A percentile compares a stretch with the other conserved stretches of the same genome.
phyloP scores from a whole-genome alignment of 2,329 filamentous ascomycete genomes.

The Aspergillus sp. region DNA sequence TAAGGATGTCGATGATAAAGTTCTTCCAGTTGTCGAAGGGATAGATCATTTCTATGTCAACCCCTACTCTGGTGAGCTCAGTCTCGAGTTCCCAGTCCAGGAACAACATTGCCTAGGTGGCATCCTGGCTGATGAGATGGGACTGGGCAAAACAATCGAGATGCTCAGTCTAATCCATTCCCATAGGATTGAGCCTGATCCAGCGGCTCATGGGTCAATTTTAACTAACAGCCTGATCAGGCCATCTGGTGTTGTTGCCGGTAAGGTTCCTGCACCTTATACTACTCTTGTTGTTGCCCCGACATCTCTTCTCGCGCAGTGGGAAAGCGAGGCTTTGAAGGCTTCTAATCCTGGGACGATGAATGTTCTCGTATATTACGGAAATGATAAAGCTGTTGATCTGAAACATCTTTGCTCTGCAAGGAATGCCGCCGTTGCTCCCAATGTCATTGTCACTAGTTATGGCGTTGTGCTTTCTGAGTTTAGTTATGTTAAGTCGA shows the following conservation, averaged over 20 bases:
- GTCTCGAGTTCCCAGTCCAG: slow-evolving; percentile 84
- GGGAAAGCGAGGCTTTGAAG: slow-evolving; percentile 91
- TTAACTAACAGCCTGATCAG: slow-evolving; percentile 60
- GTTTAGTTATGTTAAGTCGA: slow-evolving; percentile 63
- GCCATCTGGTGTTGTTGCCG: slow-evolving; percentile 44
- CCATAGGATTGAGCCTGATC: slow-evolving; percentile 58
- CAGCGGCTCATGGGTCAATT: slow-evolving; percentile 21
- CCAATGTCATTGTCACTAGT: slow-evolving; percentile 89
- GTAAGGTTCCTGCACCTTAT: slow-evolving; percentile 62
- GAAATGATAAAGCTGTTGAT: slow-evolving; percentile 74
- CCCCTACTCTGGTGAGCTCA: slow-evolving; percentile 91
- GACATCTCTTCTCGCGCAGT: slow-evolving; percentile 93
- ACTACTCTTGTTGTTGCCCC: slow-evolving; percentile 95
- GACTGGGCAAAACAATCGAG: slow-evolving; percentile 95
- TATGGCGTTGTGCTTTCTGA: slow-evolving; percentile 91
- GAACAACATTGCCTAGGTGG: slow-evolving; percentile 93
- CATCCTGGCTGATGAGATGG: slow-evolving; percentile 94
- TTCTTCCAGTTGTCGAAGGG: slow-evolving; percentile 60
- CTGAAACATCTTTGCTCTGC: slow-evolving; percentile 73
- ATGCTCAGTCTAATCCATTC: slow-evolving; percentile 93
- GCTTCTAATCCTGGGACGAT: slow-evolving; percentile 80
- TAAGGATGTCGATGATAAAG: slow-evolving; percentile 80
- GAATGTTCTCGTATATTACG: slow-evolving; percentile 87
- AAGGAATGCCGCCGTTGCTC: slow-evolving; percentile 70
- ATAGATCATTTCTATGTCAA: slow-evolving; percentile 87